These are phyloP conservation scores for Vaccinium myrtillus DNA, from an alignment of 148 eudicot species.

Conservation along the genomic window DNA sequence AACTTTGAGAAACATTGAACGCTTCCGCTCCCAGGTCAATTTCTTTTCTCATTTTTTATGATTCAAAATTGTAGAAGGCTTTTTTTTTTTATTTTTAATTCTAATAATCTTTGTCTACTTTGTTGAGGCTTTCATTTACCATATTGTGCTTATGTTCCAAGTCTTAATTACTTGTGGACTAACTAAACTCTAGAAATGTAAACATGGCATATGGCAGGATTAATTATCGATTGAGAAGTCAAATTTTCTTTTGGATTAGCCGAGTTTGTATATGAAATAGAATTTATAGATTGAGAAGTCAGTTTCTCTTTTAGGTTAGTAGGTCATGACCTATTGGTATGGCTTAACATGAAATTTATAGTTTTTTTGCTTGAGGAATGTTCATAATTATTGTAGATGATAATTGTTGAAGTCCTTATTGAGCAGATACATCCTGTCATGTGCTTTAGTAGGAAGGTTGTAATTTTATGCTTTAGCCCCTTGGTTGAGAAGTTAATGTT, in stretches of 20 bases:
- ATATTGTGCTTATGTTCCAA: neutral
- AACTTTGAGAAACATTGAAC: conserved; percentile 73
- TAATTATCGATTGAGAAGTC: neutral
- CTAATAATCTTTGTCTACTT: neutral
- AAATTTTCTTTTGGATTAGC: neutral
- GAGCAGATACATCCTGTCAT: neutral
- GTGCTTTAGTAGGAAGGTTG: neutral
- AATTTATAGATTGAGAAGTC: neutral
- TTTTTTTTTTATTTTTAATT: neutral
- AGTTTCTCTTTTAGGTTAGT: neutral
- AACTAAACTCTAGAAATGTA: neutral
- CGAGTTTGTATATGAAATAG: neutral
- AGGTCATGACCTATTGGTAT: neutral
- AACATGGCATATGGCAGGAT: neutral
- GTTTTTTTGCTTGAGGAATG: neutral
- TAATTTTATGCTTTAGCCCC: neutral
- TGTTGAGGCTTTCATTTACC: neutral
- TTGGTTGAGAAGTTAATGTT: neutral
- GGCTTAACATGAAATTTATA: neutral
- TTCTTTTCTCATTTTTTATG: neutral
- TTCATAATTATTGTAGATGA: neutral
- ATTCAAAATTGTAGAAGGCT: neutral
- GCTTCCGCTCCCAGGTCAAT: conserved; percentile 78
- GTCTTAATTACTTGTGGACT: conserved; percentile 4
- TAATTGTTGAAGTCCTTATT: neutral